These are phyloP conservation scores for Talaromyces nanjingensis DNA, from an alignment of 495 filamentous ascomycete species.

Conservation along the genomic window DNA sequence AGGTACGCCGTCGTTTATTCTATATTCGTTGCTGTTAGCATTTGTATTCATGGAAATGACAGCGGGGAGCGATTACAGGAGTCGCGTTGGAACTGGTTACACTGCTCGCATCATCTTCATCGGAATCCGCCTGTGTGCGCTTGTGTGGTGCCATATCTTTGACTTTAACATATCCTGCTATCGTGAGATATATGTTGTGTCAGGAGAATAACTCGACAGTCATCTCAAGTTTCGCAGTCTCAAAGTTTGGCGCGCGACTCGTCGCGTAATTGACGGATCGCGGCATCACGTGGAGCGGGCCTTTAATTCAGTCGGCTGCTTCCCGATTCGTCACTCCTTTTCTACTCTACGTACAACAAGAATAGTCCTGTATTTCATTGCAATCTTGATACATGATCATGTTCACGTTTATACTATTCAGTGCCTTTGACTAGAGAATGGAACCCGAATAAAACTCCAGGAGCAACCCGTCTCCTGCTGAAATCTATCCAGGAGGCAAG, in stretches of 20 bases:
- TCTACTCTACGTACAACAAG: not conserved
- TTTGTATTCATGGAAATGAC: not conserved
- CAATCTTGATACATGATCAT: not conserved
- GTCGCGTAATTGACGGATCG: not conserved
- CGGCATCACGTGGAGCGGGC: slow-evolving; percentile 1
- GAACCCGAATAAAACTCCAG: not conserved
- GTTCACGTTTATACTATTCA: not conserved
- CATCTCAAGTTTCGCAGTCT: not conserved
- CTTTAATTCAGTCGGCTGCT: not conserved
- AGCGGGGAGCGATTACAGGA: not conserved
- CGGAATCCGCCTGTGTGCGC: slow-evolving; percentile 42
- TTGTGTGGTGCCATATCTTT: slow-evolving; percentile 37
- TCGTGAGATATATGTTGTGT: not conserved
- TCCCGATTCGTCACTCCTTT: not conserved
- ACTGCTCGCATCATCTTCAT: slow-evolving; percentile 25
- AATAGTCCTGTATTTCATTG: not conserved
- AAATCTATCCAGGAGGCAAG: not conserved
- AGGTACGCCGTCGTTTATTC: slow-evolving; percentile 34
- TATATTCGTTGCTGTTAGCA: slow-evolving; percentile 2
- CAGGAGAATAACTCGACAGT: not conserved
- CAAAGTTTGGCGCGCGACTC: not conserved
- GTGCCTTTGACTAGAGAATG: not conserved
- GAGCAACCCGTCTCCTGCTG: not conserved
- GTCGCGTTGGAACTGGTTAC: not conserved
- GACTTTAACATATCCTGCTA: not conserved